Percentiles rank a stretch among this genome's conserved stretches.
Conservation (phyloP, 495 filamentous ascomycete genomes). For the Trichoderma asperelloides region DNA sequence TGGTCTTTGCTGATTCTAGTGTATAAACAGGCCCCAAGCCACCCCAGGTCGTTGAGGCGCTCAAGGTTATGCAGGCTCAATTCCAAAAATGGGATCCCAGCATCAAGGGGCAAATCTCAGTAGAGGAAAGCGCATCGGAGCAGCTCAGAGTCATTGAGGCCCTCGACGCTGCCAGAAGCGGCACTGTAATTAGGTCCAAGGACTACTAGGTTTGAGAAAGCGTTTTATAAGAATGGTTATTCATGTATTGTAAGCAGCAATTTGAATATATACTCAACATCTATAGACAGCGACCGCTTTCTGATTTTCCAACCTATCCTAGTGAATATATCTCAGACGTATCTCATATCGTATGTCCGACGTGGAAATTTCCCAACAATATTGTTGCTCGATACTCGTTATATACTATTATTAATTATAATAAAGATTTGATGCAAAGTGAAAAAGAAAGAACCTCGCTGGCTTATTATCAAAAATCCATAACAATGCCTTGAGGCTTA, state of each 20-base stretch:
- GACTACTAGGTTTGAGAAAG: not conserved
- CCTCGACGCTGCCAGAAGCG: not conserved
- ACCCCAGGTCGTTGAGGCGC: not conserved
- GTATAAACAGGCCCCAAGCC: not conserved
- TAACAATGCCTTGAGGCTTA: constrained; percentile 8
- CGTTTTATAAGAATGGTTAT: not conserved
- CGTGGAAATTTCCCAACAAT: not conserved
- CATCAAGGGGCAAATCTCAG: not conserved
- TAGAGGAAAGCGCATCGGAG: not conserved
- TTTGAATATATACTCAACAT: not conserved
- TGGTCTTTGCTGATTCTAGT: not conserved
- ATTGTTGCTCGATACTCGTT: not conserved
- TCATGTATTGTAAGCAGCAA: not conserved
- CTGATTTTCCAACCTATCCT: not conserved
- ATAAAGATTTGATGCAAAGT: not conserved
- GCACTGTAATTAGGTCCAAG: not conserved
- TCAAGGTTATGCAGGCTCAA: not conserved
- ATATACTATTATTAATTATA: not conserved
- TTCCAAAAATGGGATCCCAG: not conserved
- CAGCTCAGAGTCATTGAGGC: not conserved
- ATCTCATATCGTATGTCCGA: not conserved
- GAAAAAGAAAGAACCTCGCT: not conserved
- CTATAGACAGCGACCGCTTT: not conserved
- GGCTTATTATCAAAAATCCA: not conserved
- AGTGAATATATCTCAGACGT: not conserved